Base-by-base conservation (phyloP, 2,329 filamentous ascomycete species). In the Triangularia verruculosa region DNA sequence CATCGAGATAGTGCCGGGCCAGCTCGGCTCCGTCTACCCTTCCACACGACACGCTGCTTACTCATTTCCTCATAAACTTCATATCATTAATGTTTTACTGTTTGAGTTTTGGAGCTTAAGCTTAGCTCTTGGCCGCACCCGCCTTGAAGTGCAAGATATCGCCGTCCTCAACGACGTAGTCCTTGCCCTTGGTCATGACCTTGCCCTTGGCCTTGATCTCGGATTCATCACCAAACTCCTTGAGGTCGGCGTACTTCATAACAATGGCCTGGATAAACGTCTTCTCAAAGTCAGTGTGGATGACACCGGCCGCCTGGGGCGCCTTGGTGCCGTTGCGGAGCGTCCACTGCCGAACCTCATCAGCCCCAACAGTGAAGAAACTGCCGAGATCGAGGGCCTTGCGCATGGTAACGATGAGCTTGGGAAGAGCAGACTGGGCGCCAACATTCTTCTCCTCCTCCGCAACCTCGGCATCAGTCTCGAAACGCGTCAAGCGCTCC, bases 311-410 rank as follows among this genome's bases (percentile, higher is more conserved):
- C 55, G 95, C 95, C 74, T 96, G 91, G 17, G 95, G 95, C n/a
- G 95, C 95, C 83, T 99, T 99, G 75, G 90, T 97, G 71, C 93
- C 93, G 74, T 91, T 93, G 64, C 95, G 88, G 75, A 99, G 92
- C 25, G 95, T 99, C 96, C 95, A 99, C 81, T 99, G 95, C 72
- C 95, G 87, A 69, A 99, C 95, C 81, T 99, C 95, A 75, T 99
- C 96, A 24, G 93, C 80, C 73, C 95, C 95, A 32, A 90, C 93
- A 60, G 95, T 99, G 88, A 99, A 99, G 86, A 99, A 99, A 76
- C 91, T 95, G 75, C 90, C 89, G 51, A 99, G 85, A 79, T 95
- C 90, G 71, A 99, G 83, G 15, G 87, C 88, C 81, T 95, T 93
- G 74, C 95, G 91, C 95, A 99, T 99, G 71, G 92, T 91, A 22